Conservation (phyloP, 163 green algal genomes). For the Scenedesmus sp. region DNA sequence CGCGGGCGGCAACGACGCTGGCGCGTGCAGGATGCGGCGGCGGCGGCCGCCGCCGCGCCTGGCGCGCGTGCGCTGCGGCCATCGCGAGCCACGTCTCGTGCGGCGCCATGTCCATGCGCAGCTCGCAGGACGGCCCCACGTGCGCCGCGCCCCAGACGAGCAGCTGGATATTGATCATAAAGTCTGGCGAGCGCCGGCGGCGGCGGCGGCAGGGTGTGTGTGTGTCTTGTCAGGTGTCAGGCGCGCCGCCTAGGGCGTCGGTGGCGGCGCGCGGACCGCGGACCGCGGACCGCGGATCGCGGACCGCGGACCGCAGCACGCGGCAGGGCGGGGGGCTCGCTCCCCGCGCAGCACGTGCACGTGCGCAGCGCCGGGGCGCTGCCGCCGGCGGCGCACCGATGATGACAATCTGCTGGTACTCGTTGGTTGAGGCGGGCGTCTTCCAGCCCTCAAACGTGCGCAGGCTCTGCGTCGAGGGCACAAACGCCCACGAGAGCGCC, state of each 20-base stretch:
- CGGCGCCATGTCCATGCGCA: conserved; percentile 3
- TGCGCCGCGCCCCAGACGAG: conserved; percentile 27
- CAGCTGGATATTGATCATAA: conserved; percentile 46
- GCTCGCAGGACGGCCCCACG: conserved; percentile 1
- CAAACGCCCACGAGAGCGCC: conserved; percentile 30
- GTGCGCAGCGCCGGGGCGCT: neutral
- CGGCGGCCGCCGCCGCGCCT: too few species aligned
- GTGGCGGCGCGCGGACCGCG: too few species aligned
- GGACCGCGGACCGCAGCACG: neutral
- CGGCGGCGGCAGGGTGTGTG: neutral
- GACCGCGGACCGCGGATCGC: neutral
- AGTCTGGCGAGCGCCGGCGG: neutral
- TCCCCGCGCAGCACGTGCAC: neutral
- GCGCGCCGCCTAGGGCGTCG: neutral
- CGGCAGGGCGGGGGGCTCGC: neutral
- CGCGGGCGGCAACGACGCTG: too few species aligned
- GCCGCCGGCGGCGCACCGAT: conserved; percentile 29
- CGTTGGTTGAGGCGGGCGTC: conserved; percentile 5
- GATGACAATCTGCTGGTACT: conserved; percentile 38
- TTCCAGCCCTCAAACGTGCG: conserved; percentile 34
- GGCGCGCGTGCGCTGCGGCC: conserved; percentile 13
- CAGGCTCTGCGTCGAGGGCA: conserved; percentile 7
- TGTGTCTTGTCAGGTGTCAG: too few species aligned
- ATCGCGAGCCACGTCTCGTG: conserved; percentile 21
- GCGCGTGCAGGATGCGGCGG: too few species aligned